Base-by-base conservation (phyloP, 2,329 filamentous ascomycete genomes). In the Bipolaris bicolor region DNA sequence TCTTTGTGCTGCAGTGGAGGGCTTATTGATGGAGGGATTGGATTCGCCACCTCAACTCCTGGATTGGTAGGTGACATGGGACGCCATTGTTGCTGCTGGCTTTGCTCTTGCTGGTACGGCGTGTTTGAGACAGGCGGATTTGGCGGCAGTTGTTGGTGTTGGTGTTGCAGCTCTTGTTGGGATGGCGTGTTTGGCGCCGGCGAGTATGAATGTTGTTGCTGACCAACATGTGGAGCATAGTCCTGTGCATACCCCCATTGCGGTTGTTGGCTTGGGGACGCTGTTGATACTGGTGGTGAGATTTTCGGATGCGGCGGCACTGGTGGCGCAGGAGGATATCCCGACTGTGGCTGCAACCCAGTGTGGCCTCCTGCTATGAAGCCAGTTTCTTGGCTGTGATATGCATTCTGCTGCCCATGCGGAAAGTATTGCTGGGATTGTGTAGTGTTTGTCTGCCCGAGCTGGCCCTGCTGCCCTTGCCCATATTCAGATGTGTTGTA, bases 51-150 rank as follows among this genome's bases (percentile, higher is more conserved):
- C 15, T 43, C 22, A 29, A 5, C 6, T 26, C 7, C 40, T 7
- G 13, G 13, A 29, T 3, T 43, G 40, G n/a, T 22, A n/a, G 40
- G 40, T 26, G 66, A 62, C 36, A 61, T 49, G 3, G 57, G 49
- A 15, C 57, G 60, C 72, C 71, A 72, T 34, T 69, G 67, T 33
- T 70, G 66, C 40, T 72, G 68, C 45, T 69, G 65, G 7, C 63
- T 63, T 31, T 68, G 58, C 41, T 44, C 49, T 22, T 60, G 34
- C 29, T 60, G 49, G 13, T 50, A 53, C 33, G n/a, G 33, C 5
- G 13, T 43, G 22, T 26, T 29, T 43, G 40, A 16, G 26, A 7
- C 40, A 26, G 22, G 40, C 40, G 26, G 40, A 43, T 43, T 43
- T 43, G 20, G 40, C 40, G 15, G 40, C n/a, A n/a, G 20, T 26